Conservation (phyloP, 345 rosid genomes). For the Boechera retrofracta region DNA sequence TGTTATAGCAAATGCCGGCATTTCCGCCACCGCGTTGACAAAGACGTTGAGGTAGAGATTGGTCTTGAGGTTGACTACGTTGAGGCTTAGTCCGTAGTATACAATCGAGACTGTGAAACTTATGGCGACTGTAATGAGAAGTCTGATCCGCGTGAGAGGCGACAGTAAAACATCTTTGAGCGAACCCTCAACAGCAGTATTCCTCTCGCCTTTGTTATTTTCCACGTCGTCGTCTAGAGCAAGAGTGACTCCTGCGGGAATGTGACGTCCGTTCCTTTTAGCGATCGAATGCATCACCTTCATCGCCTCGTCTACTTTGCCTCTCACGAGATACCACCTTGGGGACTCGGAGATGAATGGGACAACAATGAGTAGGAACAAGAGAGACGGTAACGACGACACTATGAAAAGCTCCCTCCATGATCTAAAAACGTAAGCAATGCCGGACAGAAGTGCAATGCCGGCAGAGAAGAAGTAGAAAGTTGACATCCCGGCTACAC, state of each 20-base stretch:
- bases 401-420: slow-evolving; percentile 84
- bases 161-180: slow-evolving; percentile 68
- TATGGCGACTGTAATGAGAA: slow-evolving; percentile 59
- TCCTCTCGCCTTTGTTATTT: slow-evolving; percentile 17
- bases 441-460: slow-evolving; percentile 68
- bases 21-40: slow-evolving; percentile 79
- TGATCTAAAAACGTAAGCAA: slow-evolving; percentile 67
- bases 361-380: slow-evolving; percentile 65
- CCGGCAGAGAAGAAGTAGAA: slow-evolving; percentile 93
- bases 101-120: slow-evolving; percentile 77
- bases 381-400: slow-evolving; percentile 73
- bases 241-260: slow-evolving; percentile 67
- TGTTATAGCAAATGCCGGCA: slow-evolving; percentile 83
- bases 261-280: slow-evolving; percentile 54
- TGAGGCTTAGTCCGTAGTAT: slow-evolving; percentile 91
- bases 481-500: slow-evolving; percentile 92
- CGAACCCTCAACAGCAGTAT: slow-evolving; percentile 55
- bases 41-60: slow-evolving; percentile 78
- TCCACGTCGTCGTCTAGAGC: slow-evolving; percentile 64
- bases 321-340: slow-evolving; percentile 89
- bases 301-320: slow-evolving; percentile 71
- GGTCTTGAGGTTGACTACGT: slow-evolving; percentile 86
- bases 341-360: slow-evolving; percentile 90
- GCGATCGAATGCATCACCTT: slow-evolving; percentile 74
- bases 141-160: slow-evolving; percentile 64